Conservation (phyloP, 2,329 filamentous ascomycete species). For the Hawksworthiomyces lignivorus region DNA sequence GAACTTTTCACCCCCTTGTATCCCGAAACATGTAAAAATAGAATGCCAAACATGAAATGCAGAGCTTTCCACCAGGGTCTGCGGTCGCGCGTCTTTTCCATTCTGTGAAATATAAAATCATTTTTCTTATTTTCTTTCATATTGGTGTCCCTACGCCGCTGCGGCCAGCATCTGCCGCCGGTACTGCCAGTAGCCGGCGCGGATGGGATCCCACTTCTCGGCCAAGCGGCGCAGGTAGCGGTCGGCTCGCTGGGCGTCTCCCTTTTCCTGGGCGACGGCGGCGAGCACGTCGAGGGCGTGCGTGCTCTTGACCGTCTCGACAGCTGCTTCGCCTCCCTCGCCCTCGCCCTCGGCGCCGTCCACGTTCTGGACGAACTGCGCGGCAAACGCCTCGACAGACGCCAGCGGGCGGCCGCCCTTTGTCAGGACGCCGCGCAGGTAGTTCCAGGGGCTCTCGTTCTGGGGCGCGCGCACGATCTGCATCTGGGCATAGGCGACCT, state of each 20-base stretch:
- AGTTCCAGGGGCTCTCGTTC: slow-evolving; percentile 94
- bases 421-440: slow-evolving; percentile 67
- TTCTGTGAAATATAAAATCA: too few relatives aligned
- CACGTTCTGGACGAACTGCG: slow-evolving; percentile 44
- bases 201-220: slow-evolving; percentile 83
- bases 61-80: too few relatives aligned
- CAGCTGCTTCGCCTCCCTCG: slow-evolving; percentile 25
- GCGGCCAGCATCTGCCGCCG: slow-evolving; percentile 40
- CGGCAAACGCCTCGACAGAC: slow-evolving; percentile 40
- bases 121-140: too few relatives aligned
- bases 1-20: too few relatives aligned
- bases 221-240: slow-evolving; percentile 66
- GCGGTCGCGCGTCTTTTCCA: too few relatives aligned
- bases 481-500: slow-evolving; percentile 65
- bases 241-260: slow-evolving; percentile 54
- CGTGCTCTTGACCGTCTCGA: slow-evolving; percentile 50
- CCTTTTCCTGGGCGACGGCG: slow-evolving; percentile 54
- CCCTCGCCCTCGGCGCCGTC: slow-evolving; percentile 36
- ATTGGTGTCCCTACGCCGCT: too few relatives aligned
- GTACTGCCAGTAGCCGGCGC: slow-evolving; percentile 90
- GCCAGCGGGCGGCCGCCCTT: slow-evolving; percentile 51
- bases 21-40: too few relatives aligned
- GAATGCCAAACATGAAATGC: too few relatives aligned
- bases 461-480: slow-evolving; percentile 77
- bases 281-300: slow-evolving; percentile 66